Base-by-base conservation (phyloP, 257 asterid genomes). In the Sherardia arvensis region DNA sequence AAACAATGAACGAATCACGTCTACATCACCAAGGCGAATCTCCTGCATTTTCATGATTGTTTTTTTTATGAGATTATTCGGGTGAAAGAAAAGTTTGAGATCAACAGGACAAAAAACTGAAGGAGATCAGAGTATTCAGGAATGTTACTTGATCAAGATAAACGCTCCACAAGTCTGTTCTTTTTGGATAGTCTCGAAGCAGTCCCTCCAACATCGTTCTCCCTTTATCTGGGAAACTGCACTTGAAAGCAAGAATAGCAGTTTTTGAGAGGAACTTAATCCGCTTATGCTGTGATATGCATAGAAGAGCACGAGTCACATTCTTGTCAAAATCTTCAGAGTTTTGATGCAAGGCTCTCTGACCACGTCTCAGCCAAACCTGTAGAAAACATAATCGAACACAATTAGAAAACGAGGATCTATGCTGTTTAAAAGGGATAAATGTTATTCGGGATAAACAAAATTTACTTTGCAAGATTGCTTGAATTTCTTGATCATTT, bases 101-200 rank as follows among this genome's bases (percentile, higher is more conserved):
- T 36, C 12, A 36, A 36, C 17, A 10, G 17, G 17, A 11, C 43
- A 34, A 48, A 38, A 34, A 48, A 38, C 21, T 61, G 20, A 8
- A 36, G 8, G 43, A 40, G 49, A 11, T 43, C 48, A 7, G 17
- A 5, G 27, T 3, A 36, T 65, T 68, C 49, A 7, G 26, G 32
- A 40, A 12, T 3, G 53, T 78, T 84, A 93, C 99, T 66, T 85
- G 99, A 75, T 93, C 99, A 11, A 93, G 79, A 73, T 93, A 93
- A 70, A 90, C 70, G 59, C 94, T 93, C 99, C 99, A 90, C 75
- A 90, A 71, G 73, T 93, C 99, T 15, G 94, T 93, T 79, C 96
- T 83, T 82, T 84, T 87, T 15, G 97, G 95, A 79, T 93, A 84
- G 71, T 93, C 95, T 62, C 85, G 77, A 29, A 93, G 90, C 84